Conservation (phyloP, 345 rosid species). For the Theobroma cacao region DNA sequence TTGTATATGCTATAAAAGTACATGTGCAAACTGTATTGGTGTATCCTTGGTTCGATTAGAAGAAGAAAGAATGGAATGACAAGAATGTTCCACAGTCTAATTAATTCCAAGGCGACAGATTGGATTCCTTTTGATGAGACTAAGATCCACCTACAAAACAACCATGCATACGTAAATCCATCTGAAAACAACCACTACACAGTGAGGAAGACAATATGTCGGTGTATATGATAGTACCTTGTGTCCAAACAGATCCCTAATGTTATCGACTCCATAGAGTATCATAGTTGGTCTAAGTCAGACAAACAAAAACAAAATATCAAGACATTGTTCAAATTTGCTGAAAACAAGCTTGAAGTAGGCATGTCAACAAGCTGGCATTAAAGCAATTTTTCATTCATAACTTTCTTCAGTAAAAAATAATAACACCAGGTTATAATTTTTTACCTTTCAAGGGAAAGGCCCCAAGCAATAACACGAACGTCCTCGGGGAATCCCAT, state of each 20-base stretch:
- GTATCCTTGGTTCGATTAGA: not conserved
- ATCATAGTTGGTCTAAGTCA: slow-evolving; percentile 92
- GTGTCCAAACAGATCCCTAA: slow-evolving; percentile 94
- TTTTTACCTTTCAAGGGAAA: slow-evolving; percentile 90
- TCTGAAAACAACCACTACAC: not conserved
- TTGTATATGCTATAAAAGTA: not conserved
- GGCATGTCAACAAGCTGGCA: not conserved
- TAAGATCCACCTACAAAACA: slow-evolving; percentile 75
- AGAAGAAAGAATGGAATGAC: not conserved
- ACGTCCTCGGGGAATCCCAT: slow-evolving; percentile 97
- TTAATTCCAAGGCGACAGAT: slow-evolving; percentile 65
- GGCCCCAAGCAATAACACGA: slow-evolving; percentile 91
- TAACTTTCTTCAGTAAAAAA: not conserved
- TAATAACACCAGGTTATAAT: not conserved
- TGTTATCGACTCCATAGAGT: slow-evolving; percentile 67
- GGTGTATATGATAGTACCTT: slow-evolving; percentile 48
- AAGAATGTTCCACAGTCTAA: slow-evolving; percentile 13
- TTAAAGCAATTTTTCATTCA: not conserved
- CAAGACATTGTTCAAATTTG: not conserved
- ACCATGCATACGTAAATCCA: not conserved
- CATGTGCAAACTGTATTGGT: not conserved
- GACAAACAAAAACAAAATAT: not conserved
- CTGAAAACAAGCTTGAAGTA: not conserved
- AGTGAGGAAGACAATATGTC: not conserved
- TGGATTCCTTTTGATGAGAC: slow-evolving; percentile 70